Base-by-base conservation (phyloP, 495 filamentous ascomycete species). In the Neurospora terricola region DNA sequence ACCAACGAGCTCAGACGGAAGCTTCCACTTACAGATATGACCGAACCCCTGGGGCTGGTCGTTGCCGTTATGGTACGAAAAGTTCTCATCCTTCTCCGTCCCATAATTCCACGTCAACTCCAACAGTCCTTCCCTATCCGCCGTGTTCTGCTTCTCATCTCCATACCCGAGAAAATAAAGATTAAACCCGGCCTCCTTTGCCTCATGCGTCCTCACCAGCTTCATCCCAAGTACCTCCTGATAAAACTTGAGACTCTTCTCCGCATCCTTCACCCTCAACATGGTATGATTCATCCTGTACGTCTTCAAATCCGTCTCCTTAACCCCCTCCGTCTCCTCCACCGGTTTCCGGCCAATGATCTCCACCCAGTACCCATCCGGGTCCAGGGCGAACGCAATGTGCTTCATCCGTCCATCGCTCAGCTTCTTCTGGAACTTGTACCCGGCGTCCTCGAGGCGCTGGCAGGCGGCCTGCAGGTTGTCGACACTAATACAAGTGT, bases 71-170 rank as follows among this genome's bases (percentile, higher is more conserved):
- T 99, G 96, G 78, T 99, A 99, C 59, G 90, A 90, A 77, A 94
- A 93, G 68, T 86, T 84, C 72, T 90, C 86, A 76, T 98, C 89
- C 78, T 93, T 95, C 86, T 99, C 96, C 3, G 96, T 98, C 54
- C 96, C 96, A 75, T 97, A 96, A 80, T 99, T 98, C 93, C 93
- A 97, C 27, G 94, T 98, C 76, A 99, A 78, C 83, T 97, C 94
- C 12, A 98, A 83, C 70, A 98, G 78, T 3, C 95, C 95, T 79
- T 98, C 95, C 70, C 89, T 87, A 48, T 88, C 87, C 4, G 91
- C 88, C 4, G 89, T 86, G 78, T 59, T 87, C 34, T 83, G 78
- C 75, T 81, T 75, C 45, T 82, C 73, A 39, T 87, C 83, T 36
- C 87, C 82, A 77, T 99, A 99, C 18, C 91, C 95, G 59, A 98